These are phyloP conservation scores for Polytrichum formosum DNA, from an alignment of 225 moss, liverwort and hornwort species.

Conservation along the genomic window DNA sequence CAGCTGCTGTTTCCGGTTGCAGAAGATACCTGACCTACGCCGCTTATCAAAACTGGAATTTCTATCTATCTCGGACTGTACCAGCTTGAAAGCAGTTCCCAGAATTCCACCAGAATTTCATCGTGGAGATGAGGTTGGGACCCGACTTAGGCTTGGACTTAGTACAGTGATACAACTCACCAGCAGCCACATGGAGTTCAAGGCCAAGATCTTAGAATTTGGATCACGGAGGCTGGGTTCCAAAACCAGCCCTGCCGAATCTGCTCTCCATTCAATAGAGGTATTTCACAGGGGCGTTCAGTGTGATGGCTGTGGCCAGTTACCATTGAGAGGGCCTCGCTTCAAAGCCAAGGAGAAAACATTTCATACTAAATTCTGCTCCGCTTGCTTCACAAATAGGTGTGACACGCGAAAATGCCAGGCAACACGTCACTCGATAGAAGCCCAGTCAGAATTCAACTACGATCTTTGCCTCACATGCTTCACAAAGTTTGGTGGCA, in stretches of 20 bases:
- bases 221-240: not conserved
- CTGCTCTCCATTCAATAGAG: not conserved
- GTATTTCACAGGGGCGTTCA: not conserved
- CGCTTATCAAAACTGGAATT: not conserved
- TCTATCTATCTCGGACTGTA: not conserved
- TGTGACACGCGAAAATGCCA: not conserved
- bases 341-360: not conserved
- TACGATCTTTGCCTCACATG: slow-evolving; percentile 13
- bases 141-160: not conserved
- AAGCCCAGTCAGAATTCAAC: not conserved
- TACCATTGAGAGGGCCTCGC: not conserved
- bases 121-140: not conserved
- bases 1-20: slow-evolving; percentile 12
- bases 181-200: not conserved
- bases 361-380: not conserved
- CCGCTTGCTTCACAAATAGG: not conserved
- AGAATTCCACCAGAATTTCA: not conserved
- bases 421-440: not conserved
- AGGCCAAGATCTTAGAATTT: not conserved
- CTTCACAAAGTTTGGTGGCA: slow-evolving; percentile 2
- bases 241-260: not conserved
- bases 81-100: slow-evolving; percentile 4
- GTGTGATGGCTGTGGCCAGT: not conserved
- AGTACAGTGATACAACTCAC: not conserved
- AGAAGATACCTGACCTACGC: slow-evolving; percentile 7